Evolutionary conservation across 352 stramenopile species (phyloP), one percentile per base, ranked within the genome.

Genomic region (Phytopythium kandeliae): DNA sequence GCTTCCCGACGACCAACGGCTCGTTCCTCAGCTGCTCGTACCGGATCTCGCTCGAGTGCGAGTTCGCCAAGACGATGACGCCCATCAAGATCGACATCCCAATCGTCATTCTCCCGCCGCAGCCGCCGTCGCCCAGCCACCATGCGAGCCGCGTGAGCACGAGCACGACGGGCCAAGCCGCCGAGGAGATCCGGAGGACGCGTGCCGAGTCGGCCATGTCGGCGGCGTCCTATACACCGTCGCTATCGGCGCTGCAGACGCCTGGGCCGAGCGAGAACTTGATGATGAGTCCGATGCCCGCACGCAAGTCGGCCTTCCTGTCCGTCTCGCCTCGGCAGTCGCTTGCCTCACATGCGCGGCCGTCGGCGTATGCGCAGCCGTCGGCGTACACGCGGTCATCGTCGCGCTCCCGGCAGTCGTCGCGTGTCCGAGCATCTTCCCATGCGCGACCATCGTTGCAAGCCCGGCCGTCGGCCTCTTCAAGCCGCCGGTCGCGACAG

Each of bases 1-100:
- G 75, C 34, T 85, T 77, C 54, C 80, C 80, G 0, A 78, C 64
- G 10, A 86, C 75, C 0, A 56, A 48, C 2, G 75, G 72, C 3
- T 65, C 62, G 15, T 86, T 89, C 55, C 47, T 91, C 26, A 72
- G 58, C 26, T 86, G 75, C 41, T 67, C 69, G 34, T 91, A 91
- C 47, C 63, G 60, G 5, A 78, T 91, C 46, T 55, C 61, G 16
- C 67, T 91, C 45, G 62, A 79, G 53, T 91, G 80, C 46, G 74
- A 85, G n/a, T 60, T 80, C 22, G 47, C 69, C 3, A 51, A 65
- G 16, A 30, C 71, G 22, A 57, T 61, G 9, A 30, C 40, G 15
- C 34, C 54, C 40, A 51, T 80, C 28, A 45, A 34, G 34, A 62
- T 80, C 21, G 61, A 78, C 34, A 51, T 80, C 21, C 67, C 70